Percentiles rank a stretch among this genome's conserved stretches.
Evolutionary conservation across 2,329 filamentous ascomycete genomes (phyloP).

Genomic region (Orbilia oligospora): DNA sequence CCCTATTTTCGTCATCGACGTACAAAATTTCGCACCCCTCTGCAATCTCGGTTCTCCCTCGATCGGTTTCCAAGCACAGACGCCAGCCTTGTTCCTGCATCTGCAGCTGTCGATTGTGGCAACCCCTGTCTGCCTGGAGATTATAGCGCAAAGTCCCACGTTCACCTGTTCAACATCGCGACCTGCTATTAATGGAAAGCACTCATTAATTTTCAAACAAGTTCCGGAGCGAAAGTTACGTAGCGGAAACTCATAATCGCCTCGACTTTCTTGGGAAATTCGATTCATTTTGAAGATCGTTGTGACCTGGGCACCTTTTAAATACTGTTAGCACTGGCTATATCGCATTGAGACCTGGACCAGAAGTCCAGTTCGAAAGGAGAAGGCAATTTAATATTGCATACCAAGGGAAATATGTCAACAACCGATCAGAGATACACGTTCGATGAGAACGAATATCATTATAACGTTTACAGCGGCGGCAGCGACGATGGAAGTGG

Average conservation of each 20-base stretch:
- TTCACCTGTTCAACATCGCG: conserved; percentile 36
- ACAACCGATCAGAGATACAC: conserved; percentile 49
- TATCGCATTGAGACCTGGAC: conserved; percentile 1
- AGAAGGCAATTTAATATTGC: conserved; percentile 28
- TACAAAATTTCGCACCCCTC: neutral
- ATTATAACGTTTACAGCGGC: conserved; percentile 52
- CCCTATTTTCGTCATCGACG: conserved; percentile 20
- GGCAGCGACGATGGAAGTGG: conserved; percentile 47
- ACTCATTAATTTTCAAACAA: conserved; percentile 35
- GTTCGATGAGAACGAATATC: conserved; percentile 58
- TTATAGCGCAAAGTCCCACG: conserved; percentile 41
- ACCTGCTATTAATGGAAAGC: conserved; percentile 59
- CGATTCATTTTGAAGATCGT: conserved; percentile 16
- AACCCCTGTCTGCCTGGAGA: conserved; percentile 57
- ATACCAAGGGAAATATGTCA: conserved; percentile 33
- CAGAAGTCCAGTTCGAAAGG: conserved; percentile 18
- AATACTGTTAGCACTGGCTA: conserved; percentile 26
- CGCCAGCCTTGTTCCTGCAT: conserved; percentile 57
- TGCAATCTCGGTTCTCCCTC: conserved; percentile 26
- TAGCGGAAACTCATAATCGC: conserved; percentile 42
- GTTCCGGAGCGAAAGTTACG: conserved; percentile 51
- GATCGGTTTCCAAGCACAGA: conserved; percentile 35
- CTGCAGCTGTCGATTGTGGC: conserved; percentile 36
- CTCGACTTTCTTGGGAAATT: conserved; percentile 46
- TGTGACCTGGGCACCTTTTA: conserved; percentile 12